Base-by-base conservation (phyloP, 2,329 filamentous ascomycete species). In the Nemania diffusa region DNA sequence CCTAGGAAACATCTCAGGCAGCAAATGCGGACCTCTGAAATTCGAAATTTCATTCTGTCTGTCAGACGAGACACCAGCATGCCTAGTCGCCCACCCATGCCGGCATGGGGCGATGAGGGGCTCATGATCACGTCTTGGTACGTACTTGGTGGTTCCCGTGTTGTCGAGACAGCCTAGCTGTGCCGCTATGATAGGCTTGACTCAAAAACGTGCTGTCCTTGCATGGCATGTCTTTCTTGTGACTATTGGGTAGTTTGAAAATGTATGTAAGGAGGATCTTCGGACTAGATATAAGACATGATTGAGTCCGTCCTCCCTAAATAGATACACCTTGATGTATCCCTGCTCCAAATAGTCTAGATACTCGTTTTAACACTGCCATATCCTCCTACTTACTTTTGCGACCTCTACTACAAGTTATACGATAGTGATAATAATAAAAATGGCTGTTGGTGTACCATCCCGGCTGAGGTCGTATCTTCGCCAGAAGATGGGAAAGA, bases 381-480 rank as follows among this genome's bases (percentile, higher is more conserved):
- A 13, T 17, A 27, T 51, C 22, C 29, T 1, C 24, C 13, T 27
- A 37, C 26, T 2, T 11, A 9, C 20, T 29, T 24, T 50, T 50
- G 5, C 37, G 9, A 40, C 11, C 15, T 40, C 29, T 40, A 40
- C 15, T 27, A 24, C 15, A 37, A 34, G 8, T 6, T 56, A 13
- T 40, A 40, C 3, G 5, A 40, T 15, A 34, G 5, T 34, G n/a
- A 27, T 46, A 7, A 37, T 29, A 42, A 24, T 22, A 53, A 68
- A 67, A 13, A 77, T 77, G 75, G 69, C 72, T 48, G 53, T 73
- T 37, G 55, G 63, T 9, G 65, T 75, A 20, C 37, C 70, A 27
- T 72, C 68, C 5, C 72, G 71, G 40, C 60, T 75, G n/a, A 74
- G 55, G 55, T 71, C 73, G 20, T 73, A 74, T 61, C 66, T 76